Evolutionary conservation across 768 basidiomycete genomes (phyloP).

Genomic region (Suillus sp.): DNA sequence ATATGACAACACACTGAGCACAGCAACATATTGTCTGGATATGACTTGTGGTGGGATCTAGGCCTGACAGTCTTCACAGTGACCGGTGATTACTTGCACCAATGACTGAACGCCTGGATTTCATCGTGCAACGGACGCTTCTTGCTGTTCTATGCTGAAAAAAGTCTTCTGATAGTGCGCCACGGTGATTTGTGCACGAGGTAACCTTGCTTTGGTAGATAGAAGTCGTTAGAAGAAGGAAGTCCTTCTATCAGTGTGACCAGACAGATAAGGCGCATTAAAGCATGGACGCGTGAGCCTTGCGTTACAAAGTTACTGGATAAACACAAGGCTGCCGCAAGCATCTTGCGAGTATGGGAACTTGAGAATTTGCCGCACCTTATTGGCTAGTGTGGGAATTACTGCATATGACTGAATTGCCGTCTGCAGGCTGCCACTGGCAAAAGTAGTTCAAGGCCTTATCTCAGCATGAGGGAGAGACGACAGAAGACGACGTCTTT

Average conservation of each 20-base stretch:
- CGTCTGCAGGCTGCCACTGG: not conserved
- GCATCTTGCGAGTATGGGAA: not conserved
- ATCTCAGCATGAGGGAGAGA: conserved; percentile 5
- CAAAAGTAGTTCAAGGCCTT: not conserved
- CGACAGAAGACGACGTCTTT: not conserved
- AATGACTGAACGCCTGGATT: not conserved
- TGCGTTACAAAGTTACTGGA: conserved; percentile 7
- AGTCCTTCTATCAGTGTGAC: conserved; percentile 9
- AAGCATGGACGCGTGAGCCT: conserved; percentile 8
- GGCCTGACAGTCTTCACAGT: not conserved
- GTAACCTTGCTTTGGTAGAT: conserved; percentile 7
- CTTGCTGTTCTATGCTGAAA: conserved; percentile 3
- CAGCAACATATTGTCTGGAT: conserved; percentile 2
- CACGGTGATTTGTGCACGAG: conserved; percentile 9
- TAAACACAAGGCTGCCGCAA: conserved; percentile 10
- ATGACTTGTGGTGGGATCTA: not conserved
- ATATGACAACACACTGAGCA: not conserved
- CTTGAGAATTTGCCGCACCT: not conserved
- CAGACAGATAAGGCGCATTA: conserved; percentile 4
- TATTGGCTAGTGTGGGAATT: conserved; percentile 8
- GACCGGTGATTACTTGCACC: conserved; percentile 11
- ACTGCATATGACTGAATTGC: not conserved
- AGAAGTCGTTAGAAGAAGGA: conserved; percentile 4
- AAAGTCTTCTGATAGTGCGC: conserved; percentile 9
- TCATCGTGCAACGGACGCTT: not conserved